These are phyloP conservation scores for Coemansia nantahalensis DNA, from an alignment of 192 early-diverging fungal genomes.

Conservation along the genomic window DNA sequence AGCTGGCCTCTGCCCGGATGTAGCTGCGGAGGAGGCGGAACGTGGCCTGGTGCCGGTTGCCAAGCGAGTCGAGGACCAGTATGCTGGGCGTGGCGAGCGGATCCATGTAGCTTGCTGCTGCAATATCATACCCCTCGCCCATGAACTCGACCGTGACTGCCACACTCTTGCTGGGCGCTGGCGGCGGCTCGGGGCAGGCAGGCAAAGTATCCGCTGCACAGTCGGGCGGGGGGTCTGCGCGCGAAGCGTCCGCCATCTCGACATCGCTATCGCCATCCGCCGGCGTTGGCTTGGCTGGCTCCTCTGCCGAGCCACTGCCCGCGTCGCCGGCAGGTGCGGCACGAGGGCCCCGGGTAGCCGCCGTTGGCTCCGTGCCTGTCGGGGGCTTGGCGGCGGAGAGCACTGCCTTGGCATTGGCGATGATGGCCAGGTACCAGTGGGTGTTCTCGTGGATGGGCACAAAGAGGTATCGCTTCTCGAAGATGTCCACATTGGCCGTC, in stretches of 20 bases:
- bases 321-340: no score
- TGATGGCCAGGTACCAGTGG: constrained; percentile 88
- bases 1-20: constrained; percentile 55
- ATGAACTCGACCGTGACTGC: constrained; percentile 13
- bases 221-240: no score
- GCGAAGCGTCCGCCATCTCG: constrained; percentile 31
- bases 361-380: not conserved
- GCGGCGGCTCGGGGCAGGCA: no score
- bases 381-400: constrained; percentile 4
- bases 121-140: constrained; percentile 9
- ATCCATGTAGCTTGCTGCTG: constrained; percentile 18
- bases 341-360: no score
- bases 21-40: constrained; percentile 50
- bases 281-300: not conserved
- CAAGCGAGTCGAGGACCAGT: constrained; percentile 47
- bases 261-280: constrained; percentile 3
- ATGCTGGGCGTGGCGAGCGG: constrained; percentile 24
- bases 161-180: not conserved
- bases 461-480: constrained; percentile 72
- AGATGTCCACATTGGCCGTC: constrained; percentile 75
- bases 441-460: constrained; percentile 88
- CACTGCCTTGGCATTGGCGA: constrained; percentile 66
- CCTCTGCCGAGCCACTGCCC: not conserved
- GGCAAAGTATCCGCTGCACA: not conserved
- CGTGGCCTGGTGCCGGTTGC: constrained; percentile 35